A percentile compares a stretch with the other conserved stretches of the same genome.
phyloP scores from a whole-genome alignment of 805 yeast species.

The Candida xiaguanensis region DNA sequence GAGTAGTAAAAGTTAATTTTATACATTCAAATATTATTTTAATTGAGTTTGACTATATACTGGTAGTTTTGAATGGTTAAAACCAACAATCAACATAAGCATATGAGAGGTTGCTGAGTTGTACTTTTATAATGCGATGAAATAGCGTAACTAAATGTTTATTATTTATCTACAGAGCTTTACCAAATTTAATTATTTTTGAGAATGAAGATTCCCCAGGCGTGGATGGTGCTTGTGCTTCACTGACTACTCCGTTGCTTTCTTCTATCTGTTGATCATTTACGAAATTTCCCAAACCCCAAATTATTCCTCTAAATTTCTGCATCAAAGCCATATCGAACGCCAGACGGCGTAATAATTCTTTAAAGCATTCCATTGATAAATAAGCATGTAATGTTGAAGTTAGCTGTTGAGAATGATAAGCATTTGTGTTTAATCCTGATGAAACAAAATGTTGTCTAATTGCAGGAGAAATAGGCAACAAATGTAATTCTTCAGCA shows the following conservation, averaged over 20 bases:
- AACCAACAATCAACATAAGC: no score
- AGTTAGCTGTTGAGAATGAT: slow-evolving; percentile 36
- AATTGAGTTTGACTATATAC: no score
- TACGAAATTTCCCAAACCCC: slow-evolving; percentile 42
- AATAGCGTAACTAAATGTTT: no score
- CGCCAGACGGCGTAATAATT: slow-evolving; percentile 35
- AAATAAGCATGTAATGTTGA: slow-evolving; percentile 60
- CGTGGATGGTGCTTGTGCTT: slow-evolving; percentile 19
- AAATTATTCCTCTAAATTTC: slow-evolving; percentile 47
- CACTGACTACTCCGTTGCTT: slow-evolving; percentile 6
- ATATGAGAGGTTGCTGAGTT: no score
- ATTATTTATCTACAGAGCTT: slow-evolving; percentile 11
- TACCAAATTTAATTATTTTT: slow-evolving; percentile 27
- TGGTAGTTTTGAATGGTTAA: no score
- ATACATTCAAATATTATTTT: no score
- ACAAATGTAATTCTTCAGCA: slow-evolving; percentile 63
- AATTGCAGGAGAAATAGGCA: slow-evolving; percentile 55
- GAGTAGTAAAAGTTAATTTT: no score
- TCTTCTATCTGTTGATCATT: slow-evolving; percentile 10
- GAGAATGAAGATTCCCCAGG: slow-evolving; percentile 15
- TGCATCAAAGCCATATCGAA: slow-evolving; percentile 19
- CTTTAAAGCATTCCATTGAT: slow-evolving; percentile 63
- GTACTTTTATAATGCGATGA: no score
- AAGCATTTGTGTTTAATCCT: slow-evolving; percentile 15
- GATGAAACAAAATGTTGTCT: slow-evolving; percentile 32